These are phyloP conservation scores for Laguncularia racemosa DNA, from an alignment of 345 rosid genomes.

Conservation along the genomic window DNA sequence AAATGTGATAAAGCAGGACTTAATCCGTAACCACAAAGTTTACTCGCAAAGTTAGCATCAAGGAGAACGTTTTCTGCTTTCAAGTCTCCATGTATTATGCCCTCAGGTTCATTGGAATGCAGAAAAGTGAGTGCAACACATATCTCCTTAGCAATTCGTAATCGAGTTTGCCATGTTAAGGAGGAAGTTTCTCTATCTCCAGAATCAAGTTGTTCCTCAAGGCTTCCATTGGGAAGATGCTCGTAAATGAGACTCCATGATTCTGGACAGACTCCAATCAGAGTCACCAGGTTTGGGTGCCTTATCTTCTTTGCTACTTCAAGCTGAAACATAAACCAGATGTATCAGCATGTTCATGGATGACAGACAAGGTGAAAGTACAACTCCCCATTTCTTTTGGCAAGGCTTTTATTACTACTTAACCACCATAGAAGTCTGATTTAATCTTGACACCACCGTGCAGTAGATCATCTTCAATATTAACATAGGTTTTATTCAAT, in stretches of 20 bases:
- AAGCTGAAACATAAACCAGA: slow-evolving; percentile 32
- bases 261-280: slow-evolving; percentile 77
- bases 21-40: slow-evolving; percentile 66
- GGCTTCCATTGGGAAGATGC: slow-evolving; percentile 77
- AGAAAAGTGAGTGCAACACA: slow-evolving; percentile 79
- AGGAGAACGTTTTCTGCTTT: slow-evolving; percentile 77
- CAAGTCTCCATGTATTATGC: slow-evolving; percentile 77
- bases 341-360: too few species aligned
- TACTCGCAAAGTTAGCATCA: slow-evolving; percentile 59
- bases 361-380: too few species aligned
- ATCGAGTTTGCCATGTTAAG: slow-evolving; percentile 71
- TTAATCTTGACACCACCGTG: too few species aligned
- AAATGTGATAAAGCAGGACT: too few species aligned
- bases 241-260: slow-evolving; percentile 70
- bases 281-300: slow-evolving; percentile 76
- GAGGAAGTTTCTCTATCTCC: slow-evolving; percentile 50
- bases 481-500: too few species aligned
- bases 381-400: too few species aligned
- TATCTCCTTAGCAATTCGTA: slow-evolving; percentile 60
- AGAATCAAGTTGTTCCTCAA: slow-evolving; percentile 75
- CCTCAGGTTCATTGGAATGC: slow-evolving; percentile 63
- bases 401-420: too few species aligned
- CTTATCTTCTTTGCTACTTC: slow-evolving; percentile 62
- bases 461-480: too few species aligned
- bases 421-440: too few species aligned